Conservation (phyloP, 495 filamentous ascomycete genomes). For the Penicillium simplicissimum region DNA sequence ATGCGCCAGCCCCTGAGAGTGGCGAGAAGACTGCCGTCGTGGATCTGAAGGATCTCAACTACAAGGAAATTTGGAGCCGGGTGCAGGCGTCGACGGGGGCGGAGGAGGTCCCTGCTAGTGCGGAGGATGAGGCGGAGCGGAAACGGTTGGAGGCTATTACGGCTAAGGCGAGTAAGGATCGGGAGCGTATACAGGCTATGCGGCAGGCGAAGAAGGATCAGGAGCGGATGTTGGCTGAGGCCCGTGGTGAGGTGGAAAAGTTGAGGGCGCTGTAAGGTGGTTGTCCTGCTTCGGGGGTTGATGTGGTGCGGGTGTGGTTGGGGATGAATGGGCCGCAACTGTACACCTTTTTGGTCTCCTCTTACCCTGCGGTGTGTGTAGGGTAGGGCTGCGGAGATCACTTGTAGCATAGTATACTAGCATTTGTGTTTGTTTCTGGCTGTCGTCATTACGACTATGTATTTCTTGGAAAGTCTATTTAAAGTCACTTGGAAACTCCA, state of each 20-base stretch:
- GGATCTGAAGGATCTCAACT: slow-evolving; percentile 39
- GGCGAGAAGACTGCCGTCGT: slow-evolving; percentile 39
- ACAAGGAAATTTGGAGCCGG: slow-evolving; percentile 62
- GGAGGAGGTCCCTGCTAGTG: slow-evolving; percentile 54
- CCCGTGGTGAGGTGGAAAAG: slow-evolving; percentile 48
- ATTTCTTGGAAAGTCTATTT: slow-evolving; percentile 26
- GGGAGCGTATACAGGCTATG: slow-evolving; percentile 53
- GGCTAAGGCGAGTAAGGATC: slow-evolving; percentile 53
- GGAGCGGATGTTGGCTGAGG: slow-evolving; percentile 63
- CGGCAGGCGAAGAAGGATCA: slow-evolving; percentile 61
- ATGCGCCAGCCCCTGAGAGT: slow-evolving; percentile 37
- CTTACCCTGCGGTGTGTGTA: slow-evolving; percentile 14
- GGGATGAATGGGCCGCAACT: not conserved
- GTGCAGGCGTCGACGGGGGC: slow-evolving; percentile 72
- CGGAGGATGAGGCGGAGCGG: slow-evolving; percentile 61
- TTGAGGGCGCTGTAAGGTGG: slow-evolving; percentile 33
- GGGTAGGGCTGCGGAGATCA: slow-evolving; percentile 15
- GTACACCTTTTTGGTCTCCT: not conserved
- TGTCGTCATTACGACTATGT: slow-evolving; percentile 24
- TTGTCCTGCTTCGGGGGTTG: slow-evolving; percentile 14
- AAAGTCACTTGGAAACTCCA: slow-evolving; percentile 9
- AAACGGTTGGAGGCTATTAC: slow-evolving; percentile 59
- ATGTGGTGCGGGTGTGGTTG: not conserved
- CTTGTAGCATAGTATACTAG: slow-evolving; percentile 48
- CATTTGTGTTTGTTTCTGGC: slow-evolving; percentile 29